Conservation (phyloP, 73 alveolate genomes). For the Stentor coeruleus region DNA sequence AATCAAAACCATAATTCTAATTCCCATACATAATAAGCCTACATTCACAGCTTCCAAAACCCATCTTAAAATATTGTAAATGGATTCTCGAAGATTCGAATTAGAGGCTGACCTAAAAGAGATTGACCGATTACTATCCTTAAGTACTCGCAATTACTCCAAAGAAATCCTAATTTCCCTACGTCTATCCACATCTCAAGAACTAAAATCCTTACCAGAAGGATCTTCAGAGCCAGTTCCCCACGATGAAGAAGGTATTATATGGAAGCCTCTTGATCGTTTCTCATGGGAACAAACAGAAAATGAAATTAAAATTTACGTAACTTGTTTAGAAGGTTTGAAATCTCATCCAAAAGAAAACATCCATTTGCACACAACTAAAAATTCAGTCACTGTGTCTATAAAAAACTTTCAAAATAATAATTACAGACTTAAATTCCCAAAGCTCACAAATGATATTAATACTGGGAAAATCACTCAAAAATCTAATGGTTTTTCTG, state of each 20-base stretch:
- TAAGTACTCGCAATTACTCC: background rate
- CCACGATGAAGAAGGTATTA: background rate
- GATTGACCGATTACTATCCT: background rate
- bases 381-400: background rate
- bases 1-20: too few species aligned
- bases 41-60: too few species aligned
- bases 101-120: background rate
- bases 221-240: too few species aligned
- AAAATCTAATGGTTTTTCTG: background rate
- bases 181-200: background rate
- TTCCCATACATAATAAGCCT: too few species aligned
- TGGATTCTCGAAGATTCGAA: constrained; percentile 5
- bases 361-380: background rate
- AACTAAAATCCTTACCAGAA: too few species aligned
- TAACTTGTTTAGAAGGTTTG: background rate
- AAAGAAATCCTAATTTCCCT: background rate
- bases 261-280: background rate
- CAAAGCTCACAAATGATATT: background rate
- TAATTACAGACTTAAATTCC: background rate
- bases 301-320: background rate
- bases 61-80: too few species aligned
- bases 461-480: background rate
- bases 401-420: background rate
- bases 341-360: background rate
- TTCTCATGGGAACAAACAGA: background rate